These are phyloP conservation scores for Aspergillus homomorphus DNA, from an alignment of 495 filamentous ascomycete genomes.

Conservation along the genomic window DNA sequence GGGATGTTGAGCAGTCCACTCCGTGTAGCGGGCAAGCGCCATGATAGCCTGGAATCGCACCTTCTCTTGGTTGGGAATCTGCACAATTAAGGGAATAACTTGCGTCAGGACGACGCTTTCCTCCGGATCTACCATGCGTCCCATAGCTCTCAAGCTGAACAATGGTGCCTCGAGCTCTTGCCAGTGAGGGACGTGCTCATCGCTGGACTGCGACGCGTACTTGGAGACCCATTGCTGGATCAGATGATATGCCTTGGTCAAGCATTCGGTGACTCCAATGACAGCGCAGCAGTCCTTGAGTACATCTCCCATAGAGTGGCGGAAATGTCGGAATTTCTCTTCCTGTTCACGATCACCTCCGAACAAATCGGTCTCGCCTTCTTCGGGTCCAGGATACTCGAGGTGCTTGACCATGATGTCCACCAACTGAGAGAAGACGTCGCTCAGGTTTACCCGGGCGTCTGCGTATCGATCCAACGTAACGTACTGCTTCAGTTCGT, in stretches of 20 bases:
- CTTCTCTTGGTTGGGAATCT: constrained; percentile 95
- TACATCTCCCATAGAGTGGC: constrained; percentile 96
- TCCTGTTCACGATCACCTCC: constrained; percentile 94
- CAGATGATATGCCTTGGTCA: constrained; percentile 77
- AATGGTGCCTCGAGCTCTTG: constrained; percentile 92
- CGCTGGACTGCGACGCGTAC: constrained; percentile 70
- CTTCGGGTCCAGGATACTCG: constrained; percentile 79
- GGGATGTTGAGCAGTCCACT: constrained; percentile 94
- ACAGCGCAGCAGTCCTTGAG: constrained; percentile 97
- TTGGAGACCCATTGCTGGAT: constrained; percentile 85
- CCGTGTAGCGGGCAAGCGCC: constrained; percentile 92
- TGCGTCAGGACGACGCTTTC: constrained; percentile 82
- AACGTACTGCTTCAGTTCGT: constrained; percentile 95
- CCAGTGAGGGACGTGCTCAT: constrained; percentile 86
- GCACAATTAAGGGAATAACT: constrained; percentile 86
- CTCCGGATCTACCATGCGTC: constrained; percentile 88
- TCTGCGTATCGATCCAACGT: constrained; percentile 85
- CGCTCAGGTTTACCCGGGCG: constrained; percentile 67
- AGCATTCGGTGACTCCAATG: constrained; percentile 84
- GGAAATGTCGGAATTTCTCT: constrained; percentile 95
- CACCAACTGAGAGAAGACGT: constrained; percentile 81
- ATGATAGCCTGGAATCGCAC: constrained; percentile 95
- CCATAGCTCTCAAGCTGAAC: constrained; percentile 95
- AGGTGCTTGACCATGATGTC: constrained; percentile 92
- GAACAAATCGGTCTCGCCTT: constrained; percentile 79